Base-by-base conservation (phyloP, 768 basidiomycete species). In the Mycena vitilis region DNA sequence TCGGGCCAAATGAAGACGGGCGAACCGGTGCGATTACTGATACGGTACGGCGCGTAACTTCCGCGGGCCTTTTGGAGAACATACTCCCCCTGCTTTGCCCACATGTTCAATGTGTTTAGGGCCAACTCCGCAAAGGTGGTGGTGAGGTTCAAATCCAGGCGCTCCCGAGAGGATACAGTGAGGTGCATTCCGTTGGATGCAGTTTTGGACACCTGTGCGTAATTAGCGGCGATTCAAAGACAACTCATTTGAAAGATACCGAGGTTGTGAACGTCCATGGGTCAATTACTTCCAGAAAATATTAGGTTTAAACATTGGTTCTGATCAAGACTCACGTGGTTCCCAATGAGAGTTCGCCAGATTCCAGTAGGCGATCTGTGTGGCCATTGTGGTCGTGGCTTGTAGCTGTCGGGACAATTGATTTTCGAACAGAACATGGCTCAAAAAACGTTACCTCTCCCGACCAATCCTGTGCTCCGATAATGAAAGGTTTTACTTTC, bases 291-390 rank as follows among this genome's bases (percentile, higher is more conserved):
- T 54, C 47, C 9, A 37, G 44, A 15, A 18, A 30, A 62, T 60
- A 38, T n/a, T 62, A 18, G 56, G 57, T 40, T 66, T n/a, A 66
- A 2, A 40, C 11, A 40, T 10, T 70, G 13, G n/a, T 65, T 56
- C 40, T 15, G 38, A 38, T 25, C 55, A 7, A 37, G 45, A 80
- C 90, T 70, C 75, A 93, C 93, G 78, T 37, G 98, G 97, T 79
- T 99, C 98, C 95, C 98, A 99, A 75, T 99, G 95, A 55, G 98
- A 99, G 76, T 98, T 98, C 25, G 91, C 91, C 57, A 99, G 79
- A 78, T 99, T 99, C 95, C 95, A 99, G 75, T 98, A 99, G 66
- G 90, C 95, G 77, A 98, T 91, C 57, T 91, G 89, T 4, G 90
- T 91, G 25, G 91, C 89, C 74, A 98, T 82, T 0, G 92, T 91